These are phyloP conservation scores for Beverwykella pulmonaria DNA, from an alignment of 495 filamentous ascomycete species.

Conservation along the genomic window DNA sequence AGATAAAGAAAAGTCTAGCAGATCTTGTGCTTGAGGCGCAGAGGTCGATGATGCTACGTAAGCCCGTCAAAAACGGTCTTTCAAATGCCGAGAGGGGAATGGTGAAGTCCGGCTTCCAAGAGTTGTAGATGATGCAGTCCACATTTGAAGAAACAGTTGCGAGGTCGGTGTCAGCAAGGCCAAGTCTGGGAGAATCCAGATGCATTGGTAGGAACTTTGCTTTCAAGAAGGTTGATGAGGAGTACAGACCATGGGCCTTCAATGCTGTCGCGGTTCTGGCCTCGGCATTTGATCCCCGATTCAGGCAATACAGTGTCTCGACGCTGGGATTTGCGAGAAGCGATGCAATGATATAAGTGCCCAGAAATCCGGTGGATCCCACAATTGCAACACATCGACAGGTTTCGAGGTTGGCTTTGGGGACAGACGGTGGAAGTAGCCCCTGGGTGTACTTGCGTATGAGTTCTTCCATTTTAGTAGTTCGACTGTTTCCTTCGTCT, in stretches of 20 bases:
- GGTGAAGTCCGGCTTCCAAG: constrained; percentile 28
- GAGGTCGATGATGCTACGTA: constrained; percentile 17
- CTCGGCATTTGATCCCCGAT: constrained; percentile 15
- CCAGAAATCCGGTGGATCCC: constrained; percentile 46
- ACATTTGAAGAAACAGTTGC: background rate
- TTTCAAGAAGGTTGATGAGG: background rate
- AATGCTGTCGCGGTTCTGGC: background rate
- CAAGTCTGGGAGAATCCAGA: background rate
- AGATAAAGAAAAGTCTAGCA: constrained; percentile 16
- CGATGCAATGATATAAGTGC: constrained; percentile 36
- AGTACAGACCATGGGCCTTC: background rate
- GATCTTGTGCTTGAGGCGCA: background rate
- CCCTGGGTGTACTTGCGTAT: constrained; percentile 3
- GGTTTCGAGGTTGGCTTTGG: background rate
- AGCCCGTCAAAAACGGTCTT: constrained; percentile 5
- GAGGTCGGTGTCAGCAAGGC: background rate
- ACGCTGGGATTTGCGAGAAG: constrained; percentile 24
- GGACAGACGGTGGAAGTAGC: background rate
- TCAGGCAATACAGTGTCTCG: constrained; percentile 38
- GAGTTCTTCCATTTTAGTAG: constrained; percentile 5
- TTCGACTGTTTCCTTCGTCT: background rate
- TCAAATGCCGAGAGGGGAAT: constrained; percentile 18
- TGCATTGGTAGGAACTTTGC: background rate
- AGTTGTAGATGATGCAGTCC: constrained; percentile 20
- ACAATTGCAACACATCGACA: constrained; percentile 29